Base-by-base conservation (phyloP, 805 yeast genomes). In the Saccharomycopsis guyanensis region DNA sequence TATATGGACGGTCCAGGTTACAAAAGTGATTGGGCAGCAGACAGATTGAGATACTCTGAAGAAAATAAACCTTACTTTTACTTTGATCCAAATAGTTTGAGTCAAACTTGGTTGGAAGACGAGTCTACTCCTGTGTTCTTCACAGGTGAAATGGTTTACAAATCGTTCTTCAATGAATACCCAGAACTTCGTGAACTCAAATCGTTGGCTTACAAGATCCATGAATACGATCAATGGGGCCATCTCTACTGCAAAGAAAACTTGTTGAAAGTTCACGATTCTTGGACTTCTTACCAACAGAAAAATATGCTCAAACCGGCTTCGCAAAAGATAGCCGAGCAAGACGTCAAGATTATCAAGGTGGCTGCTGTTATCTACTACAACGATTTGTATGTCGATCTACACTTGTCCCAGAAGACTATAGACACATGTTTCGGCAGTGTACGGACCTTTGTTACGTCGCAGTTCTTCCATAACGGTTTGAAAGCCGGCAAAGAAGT, bases 121-220 rank as follows among this genome's bases (percentile, higher is more conserved):
- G 44, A 47, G 16, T 22, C 32, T 3, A 19, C 25, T 32, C 44
- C 67, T 2, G 60, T 70, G 3, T 73, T 57, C 48, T 74, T 74
- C 57, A 73, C 78, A 2, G 77, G 80, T 10, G 80, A 76, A 51
- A 73, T 75, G 78, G 75, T 75, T 38, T 75, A 58, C 59, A 67
- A 69, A 50, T 69, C 71, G 12, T 73, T 74, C 73, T 68, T 56
- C 49, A 73, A 71, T 31, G 79, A 75, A 52, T 75, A 65, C 51
- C 57, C 58, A 0, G 76, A 71, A 51, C 61, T 76, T 35, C 47
- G 55, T 3, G 59, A 59, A 13, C 60, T 77, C 37, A 65, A 66
- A 44, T 54, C 56, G 2, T 61, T 76, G 49, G 75, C 78, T 1
- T 34, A 55, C 4, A 43, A 49, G 2, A 52, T 72, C 20, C 63